A percentile compares a stretch with the other conserved stretches of the same genome.
Conservation (phyloP, 2,329 filamentous ascomycete species). For the Penicillium glabrum region DNA sequence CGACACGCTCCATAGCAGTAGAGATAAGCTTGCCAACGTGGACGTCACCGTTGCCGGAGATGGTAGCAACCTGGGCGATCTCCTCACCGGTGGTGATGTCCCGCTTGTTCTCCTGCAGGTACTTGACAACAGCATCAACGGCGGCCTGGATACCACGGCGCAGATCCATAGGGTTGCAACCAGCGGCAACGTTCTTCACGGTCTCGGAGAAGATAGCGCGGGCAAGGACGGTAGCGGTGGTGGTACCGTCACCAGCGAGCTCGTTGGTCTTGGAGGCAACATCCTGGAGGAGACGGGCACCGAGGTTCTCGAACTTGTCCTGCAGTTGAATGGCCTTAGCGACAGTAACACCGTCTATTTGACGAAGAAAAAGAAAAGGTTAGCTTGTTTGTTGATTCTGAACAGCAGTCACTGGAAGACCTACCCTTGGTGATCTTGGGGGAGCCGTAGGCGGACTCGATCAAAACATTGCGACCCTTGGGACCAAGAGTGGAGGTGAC, state of each 20-base stretch:
- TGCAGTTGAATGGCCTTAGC: conserved; percentile 87
- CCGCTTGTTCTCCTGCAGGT: conserved; percentile 91
- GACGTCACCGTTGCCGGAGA: conserved; percentile 93
- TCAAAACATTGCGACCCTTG: conserved; percentile 97
- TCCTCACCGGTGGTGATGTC: conserved; percentile 97
- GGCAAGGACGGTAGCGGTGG: conserved; percentile 93
- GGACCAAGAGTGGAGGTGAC: conserved; percentile 95
- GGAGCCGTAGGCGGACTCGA: conserved; percentile 97
- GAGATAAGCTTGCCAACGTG: conserved; percentile 96
- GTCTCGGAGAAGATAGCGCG: conserved; percentile 99
- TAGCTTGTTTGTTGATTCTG: conserved; percentile 8
- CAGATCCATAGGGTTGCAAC: conserved; percentile 99
- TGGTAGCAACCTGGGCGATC: conserved; percentile 97
- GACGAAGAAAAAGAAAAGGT: conserved; percentile 1
- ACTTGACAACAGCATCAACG: conserved; percentile 91
- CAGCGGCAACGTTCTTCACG: conserved; percentile 98
- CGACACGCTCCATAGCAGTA: conserved; percentile 99
- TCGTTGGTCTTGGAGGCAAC: conserved; percentile 99
- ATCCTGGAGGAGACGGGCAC: conserved; percentile 93
- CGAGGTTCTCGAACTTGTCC: conserved; percentile 99
- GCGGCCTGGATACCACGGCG: conserved; percentile 95
- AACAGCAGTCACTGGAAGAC: conserved; percentile 22
- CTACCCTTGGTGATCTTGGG: conserved; percentile 99
- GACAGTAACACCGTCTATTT: conserved; percentile 79
- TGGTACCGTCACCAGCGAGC: conserved; percentile 96